Conservation (phyloP, 192 early-diverging fungal genomes). For the Pecoramyces ruminantium region DNA sequence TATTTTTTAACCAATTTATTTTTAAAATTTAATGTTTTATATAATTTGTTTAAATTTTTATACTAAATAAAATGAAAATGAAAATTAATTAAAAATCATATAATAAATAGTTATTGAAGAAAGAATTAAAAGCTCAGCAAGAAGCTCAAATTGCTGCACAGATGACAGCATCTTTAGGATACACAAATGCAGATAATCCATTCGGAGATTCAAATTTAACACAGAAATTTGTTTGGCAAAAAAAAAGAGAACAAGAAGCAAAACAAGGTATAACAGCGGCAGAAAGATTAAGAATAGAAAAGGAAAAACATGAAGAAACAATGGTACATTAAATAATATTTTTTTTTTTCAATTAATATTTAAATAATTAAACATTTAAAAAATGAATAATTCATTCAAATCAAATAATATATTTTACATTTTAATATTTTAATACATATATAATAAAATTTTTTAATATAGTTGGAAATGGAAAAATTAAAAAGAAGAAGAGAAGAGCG, state of each 20-base stretch:
- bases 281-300: conserved; percentile 25
- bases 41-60: too few relatives aligned
- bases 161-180: conserved; percentile 27
- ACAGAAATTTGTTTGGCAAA: conserved; percentile 85
- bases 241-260: conserved; percentile 71
- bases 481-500: conserved; percentile 62
- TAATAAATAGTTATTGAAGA: conserved; percentile 11
- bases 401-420: too few relatives aligned
- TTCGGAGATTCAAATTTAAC: conserved; percentile 63
- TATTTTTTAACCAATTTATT: too few relatives aligned
- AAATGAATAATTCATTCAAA: too few relatives aligned
- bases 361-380: too few relatives aligned
- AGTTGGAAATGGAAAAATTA: conserved; percentile 63
- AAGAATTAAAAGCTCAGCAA: conserved; percentile 19
- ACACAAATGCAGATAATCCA: conserved; percentile 60
- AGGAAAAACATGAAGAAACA: conserved; percentile 38
- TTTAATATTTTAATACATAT: too few relatives aligned
- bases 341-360: too few relatives aligned
- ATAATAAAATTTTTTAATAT: conserved; percentile 1
- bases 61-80: too few relatives aligned
- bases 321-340: too few relatives aligned
- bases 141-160: conserved; percentile 24
- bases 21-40: too few relatives aligned
- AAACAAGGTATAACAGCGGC: conserved; percentile 43
- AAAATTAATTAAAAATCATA: too few relatives aligned